Evolutionary conservation across 2,329 filamentous ascomycete species (phyloP).

Genomic region (Cadophora malorum): DNA sequence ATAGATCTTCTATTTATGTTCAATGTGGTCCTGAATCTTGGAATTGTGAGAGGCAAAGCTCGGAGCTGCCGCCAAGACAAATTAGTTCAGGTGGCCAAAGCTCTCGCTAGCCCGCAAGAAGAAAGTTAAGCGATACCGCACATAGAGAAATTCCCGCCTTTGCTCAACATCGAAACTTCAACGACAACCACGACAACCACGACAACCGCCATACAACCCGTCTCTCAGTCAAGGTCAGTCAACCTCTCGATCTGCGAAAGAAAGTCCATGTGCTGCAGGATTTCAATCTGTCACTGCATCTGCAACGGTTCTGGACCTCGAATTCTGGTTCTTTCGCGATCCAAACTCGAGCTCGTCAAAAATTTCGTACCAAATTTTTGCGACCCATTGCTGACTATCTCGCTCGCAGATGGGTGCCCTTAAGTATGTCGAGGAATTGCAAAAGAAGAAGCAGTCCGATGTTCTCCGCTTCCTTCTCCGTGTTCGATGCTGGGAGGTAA

Average conservation of each 20-base stretch:
- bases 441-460: constrained; percentile 99
- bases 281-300: neutral
- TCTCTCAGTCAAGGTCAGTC: constrained; percentile 31
- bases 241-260: neutral
- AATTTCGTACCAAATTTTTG: neutral
- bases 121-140: neutral
- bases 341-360: neutral
- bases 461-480: constrained; percentile 99
- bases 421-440: constrained; percentile 99
- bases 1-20: neutral
- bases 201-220: constrained; percentile 24
- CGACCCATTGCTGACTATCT: neutral
- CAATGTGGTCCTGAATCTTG: too few species aligned
- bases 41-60: too few species aligned
- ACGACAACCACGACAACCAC: constrained; percentile 32
- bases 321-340: neutral
- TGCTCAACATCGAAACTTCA: constrained; percentile 10
- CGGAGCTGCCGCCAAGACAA: neutral
- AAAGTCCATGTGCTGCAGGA: neutral
- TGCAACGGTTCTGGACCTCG: neutral
- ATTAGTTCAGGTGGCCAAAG: neutral
- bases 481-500: constrained; percentile 99
- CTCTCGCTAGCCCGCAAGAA: neutral
- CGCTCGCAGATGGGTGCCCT: constrained; percentile 76
- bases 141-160: neutral